Evolutionary conservation across 345 rosid genomes (phyloP).

Genomic region (Eutrema japonicum): DNA sequence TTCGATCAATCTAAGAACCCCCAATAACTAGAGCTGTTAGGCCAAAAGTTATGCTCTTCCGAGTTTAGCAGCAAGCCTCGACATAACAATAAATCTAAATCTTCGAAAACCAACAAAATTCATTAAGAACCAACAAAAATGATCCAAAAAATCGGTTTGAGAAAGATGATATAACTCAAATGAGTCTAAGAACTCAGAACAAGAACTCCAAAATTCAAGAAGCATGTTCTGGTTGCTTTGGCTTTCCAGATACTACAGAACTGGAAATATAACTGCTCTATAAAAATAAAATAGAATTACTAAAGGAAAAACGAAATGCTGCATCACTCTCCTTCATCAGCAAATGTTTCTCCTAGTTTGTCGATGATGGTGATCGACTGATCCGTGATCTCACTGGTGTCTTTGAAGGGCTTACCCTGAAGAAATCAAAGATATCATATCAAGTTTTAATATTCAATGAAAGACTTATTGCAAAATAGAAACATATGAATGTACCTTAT

Average conservation of each 20-base stretch:
- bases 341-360: constrained; percentile 33
- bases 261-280: constrained; percentile 33
- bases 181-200: constrained; percentile 32
- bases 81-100: background rate
- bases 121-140: background rate
- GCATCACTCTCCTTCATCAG: constrained; percentile 35
- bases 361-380: constrained; percentile 42
- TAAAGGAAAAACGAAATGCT: constrained; percentile 9
- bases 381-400: constrained; percentile 77
- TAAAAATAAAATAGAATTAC: background rate
- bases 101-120: too few species aligned
- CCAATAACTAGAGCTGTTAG: background rate
- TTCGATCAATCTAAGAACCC: background rate
- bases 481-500: constrained; percentile 51
- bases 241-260: constrained; percentile 26
- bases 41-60: too few species aligned
- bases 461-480: background rate
- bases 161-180: background rate
- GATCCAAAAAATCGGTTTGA: background rate
- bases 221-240: constrained; percentile 29
- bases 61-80: background rate
- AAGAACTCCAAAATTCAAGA: constrained; percentile 32
- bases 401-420: constrained; percentile 85
- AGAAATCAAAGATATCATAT: background rate
- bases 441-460: background rate